Evolutionary conservation across 176 grass and related monocot species (phyloP), one percentile per base, ranked within the genome.

Genomic region (Zoysia japonica): DNA sequence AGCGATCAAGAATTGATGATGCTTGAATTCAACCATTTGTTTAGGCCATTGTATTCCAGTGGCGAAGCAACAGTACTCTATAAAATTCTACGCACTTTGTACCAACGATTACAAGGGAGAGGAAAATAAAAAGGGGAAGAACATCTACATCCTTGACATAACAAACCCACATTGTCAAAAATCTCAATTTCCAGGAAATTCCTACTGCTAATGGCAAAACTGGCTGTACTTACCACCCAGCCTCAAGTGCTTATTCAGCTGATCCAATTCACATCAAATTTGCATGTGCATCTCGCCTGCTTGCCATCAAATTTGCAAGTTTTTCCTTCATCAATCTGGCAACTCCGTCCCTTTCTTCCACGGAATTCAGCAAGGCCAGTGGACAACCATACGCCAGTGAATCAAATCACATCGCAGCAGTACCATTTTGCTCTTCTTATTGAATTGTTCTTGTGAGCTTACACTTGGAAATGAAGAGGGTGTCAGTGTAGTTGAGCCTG

Each of bases 391-490:
- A 15, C 59, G 6, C 40, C 70, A 68, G 75, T 13, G 61, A 51
- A 79, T 60, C 69, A 17, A 65, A 53, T 41, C 47, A 67, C 70
- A 66, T 16, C 64, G 50, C 39, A 81, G 37, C 46, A 48, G 44
- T 13, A 6, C 11, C 20, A 59, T 55, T 19, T 11, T n/a, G 47
- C 59, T 54, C 61, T n/a, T 55, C 3, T 89, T 85, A 98, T 69
- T 98, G 92, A 49, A 98, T 94, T 65, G 95, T 94, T 81, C 90
- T 90, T 16, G 94, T 94, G 83, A 97, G 94, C 75, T 94, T 97
- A 80, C 94, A 97, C 65, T 94, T 97, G 2, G 94, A 86, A 67
- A 94, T 90, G 87, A 97, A 97, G 13, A 86, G 72, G 1, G 91
- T 89, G 43, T 92, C 77, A 2, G 89, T 89, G 85, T 90, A 92